Conservation (phyloP, 2,329 filamentous ascomycete species). For the Emmonsia crescens region DNA sequence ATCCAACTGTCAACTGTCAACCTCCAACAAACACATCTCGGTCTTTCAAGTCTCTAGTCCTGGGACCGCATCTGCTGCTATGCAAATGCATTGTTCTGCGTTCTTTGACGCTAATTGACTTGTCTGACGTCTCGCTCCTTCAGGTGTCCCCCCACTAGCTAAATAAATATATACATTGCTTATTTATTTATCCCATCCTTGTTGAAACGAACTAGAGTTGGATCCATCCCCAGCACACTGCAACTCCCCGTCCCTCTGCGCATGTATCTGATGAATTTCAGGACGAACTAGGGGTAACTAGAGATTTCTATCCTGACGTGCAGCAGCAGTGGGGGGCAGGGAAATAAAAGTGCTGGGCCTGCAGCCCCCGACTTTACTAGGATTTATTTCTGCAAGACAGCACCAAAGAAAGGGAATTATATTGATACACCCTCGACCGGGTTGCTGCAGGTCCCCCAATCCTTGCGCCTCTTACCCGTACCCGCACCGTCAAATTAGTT, state of each 20-base stretch:
- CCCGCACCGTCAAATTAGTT: background rate
- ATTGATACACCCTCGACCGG: slow-evolving; percentile 1
- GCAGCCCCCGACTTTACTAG: background rate
- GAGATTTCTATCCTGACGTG: background rate
- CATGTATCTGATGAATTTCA: background rate
- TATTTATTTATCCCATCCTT: background rate
- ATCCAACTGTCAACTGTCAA: background rate
- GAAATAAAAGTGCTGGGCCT: background rate
- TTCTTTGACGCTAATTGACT: background rate
- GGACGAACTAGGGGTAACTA: background rate
- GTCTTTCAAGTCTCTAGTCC: background rate
- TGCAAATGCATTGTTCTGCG: background rate
- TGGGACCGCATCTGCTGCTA: background rate
- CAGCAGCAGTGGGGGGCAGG: background rate
- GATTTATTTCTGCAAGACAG: background rate
- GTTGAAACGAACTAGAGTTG: background rate
- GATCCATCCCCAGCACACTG: background rate
- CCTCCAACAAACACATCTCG: background rate
- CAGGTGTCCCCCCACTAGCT: background rate
- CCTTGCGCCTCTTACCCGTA: background rate
- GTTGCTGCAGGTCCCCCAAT: slow-evolving; percentile 3
- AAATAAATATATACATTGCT: no score
- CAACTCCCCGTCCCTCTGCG: background rate
- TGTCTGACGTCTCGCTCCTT: background rate
- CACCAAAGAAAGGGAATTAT: background rate